phyloP scores from a whole-genome alignment of 176 grass and related monocot species.

The Thalia dealbata region DNA sequence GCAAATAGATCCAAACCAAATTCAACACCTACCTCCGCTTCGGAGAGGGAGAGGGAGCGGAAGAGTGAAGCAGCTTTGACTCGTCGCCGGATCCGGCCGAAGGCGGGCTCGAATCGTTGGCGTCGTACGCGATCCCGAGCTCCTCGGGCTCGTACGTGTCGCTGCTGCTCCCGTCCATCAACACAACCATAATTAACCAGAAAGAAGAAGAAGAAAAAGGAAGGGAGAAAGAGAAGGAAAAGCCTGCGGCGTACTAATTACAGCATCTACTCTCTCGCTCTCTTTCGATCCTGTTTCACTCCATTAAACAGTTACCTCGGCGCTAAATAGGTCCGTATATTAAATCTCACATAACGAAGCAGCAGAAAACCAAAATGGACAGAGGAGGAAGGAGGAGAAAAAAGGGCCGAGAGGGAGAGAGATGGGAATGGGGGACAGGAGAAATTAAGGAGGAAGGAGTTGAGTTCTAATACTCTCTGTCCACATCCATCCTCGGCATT shows the following conservation, averaged over 20 bases:
- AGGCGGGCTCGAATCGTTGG: background rate
- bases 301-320: background rate
- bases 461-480: slow-evolving; percentile 1
- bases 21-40: slow-evolving; percentile 80
- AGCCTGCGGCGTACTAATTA: too few species aligned
- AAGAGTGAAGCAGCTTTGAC: slow-evolving; percentile 12
- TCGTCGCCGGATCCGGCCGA: slow-evolving; percentile 16
- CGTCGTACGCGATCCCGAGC: slow-evolving; percentile 20
- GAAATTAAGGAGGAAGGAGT: too few species aligned
- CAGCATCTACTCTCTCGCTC: too few species aligned
- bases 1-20: too few species aligned
- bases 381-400: background rate
- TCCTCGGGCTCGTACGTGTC: slow-evolving; percentile 57
- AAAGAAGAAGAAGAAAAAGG: background rate
- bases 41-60: slow-evolving; percentile 22
- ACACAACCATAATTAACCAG: background rate
- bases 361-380: background rate
- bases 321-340: background rate
- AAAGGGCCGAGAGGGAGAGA: background rate
- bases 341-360: background rate
- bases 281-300: too few species aligned
- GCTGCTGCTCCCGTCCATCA: slow-evolving; percentile 53
- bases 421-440: slow-evolving; percentile 38
- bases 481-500: background rate
- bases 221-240: too few species aligned